Conservation (phyloP, 2,329 filamentous ascomycete species). For the Penicillium sp. region DNA sequence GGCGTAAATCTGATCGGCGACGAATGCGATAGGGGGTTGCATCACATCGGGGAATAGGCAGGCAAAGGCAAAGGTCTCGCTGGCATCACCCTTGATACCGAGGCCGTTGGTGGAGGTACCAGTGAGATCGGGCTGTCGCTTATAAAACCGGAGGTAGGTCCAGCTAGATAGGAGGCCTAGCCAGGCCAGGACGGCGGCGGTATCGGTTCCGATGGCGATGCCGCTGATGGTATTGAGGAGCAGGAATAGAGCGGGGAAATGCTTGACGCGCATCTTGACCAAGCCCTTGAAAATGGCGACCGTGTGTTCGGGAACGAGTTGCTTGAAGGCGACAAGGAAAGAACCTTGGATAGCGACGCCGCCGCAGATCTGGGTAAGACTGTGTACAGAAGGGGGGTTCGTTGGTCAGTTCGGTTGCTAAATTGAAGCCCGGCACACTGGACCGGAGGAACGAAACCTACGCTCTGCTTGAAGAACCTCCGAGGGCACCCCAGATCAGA, state of each 20-base stretch:
- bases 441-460: conserved; percentile 31
- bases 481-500: conserved; percentile 74
- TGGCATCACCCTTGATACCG: conserved; percentile 82
- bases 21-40: conserved; percentile 75
- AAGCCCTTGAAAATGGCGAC: conserved; percentile 90
- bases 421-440: neutral
- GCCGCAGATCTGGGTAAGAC: conserved; percentile 81
- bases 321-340: conserved; percentile 96
- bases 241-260: conserved; percentile 77
- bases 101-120: conserved; percentile 60
- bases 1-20: conserved; percentile 77
- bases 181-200: conserved; percentile 78
- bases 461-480: conserved; percentile 45
- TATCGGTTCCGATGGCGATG: conserved; percentile 70
- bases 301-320: conserved; percentile 95
- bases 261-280: conserved; percentile 84
- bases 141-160: conserved; percentile 97
- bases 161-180: conserved; percentile 87
- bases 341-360: conserved; percentile 88
- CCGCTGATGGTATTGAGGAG: conserved; percentile 73
- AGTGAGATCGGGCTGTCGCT: conserved; percentile 64
- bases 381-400: conserved; percentile 48
- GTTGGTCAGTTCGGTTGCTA: conserved; percentile 26
- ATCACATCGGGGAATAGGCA: conserved; percentile 90
- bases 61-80: conserved; percentile 93